Base-by-base conservation (phyloP, 169 alveolate genomes). In the Cryptosporidium ubiquitum region DNA sequence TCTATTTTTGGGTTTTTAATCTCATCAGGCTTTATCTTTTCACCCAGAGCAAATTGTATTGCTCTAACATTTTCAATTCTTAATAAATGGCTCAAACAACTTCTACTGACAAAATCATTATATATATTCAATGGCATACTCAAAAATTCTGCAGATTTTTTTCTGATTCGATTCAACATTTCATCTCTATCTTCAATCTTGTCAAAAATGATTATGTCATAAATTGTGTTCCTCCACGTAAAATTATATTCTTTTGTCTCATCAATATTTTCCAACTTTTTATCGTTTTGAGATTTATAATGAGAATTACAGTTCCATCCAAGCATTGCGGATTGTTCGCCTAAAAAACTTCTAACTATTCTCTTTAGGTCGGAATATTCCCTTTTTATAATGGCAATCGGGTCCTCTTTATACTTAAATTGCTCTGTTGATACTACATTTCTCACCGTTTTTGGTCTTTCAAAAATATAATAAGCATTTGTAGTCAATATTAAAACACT, bases 111-210 rank as follows among this genome's bases (percentile, higher is more conserved):
- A 42, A 79, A 61, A 47, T 79, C 89, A 40, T 79, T 60, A 51
- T 79, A 42, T 3, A 79, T 37, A 51, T 58, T 73, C 10, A 73
- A n/a, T 14, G 85, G 85, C 16, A 23, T 2, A 26, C 37, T 57
- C 37, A 18, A 55, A 20, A 71, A 71, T 31, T 71, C 69, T 5
- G 40, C 66, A 16, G 75, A 58, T n/a, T 66, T 79, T 31, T 40
- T 61, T 51, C 69, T 73, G 39, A 73, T 52, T 18, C 61, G 39
- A 33, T 31, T 51, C n/a, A 79, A 7, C 89, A 79, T 79, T 16
- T 79, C 70, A 20, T 79, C 89, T 79, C 89, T 79, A 49, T 79
- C 89, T 9, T 64, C 73, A 31, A 79, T 79, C 44, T 79, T 79
- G 18, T 79, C 89, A 61, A 58, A 79, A 23, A 79, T 79, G 14